A percentile compares a stretch with the other conserved stretches of the same genome.
Evolutionary conservation across 2,329 filamentous ascomycete genomes (phyloP).

Genomic region (Pseudophaeomoniella oleicola): DNA sequence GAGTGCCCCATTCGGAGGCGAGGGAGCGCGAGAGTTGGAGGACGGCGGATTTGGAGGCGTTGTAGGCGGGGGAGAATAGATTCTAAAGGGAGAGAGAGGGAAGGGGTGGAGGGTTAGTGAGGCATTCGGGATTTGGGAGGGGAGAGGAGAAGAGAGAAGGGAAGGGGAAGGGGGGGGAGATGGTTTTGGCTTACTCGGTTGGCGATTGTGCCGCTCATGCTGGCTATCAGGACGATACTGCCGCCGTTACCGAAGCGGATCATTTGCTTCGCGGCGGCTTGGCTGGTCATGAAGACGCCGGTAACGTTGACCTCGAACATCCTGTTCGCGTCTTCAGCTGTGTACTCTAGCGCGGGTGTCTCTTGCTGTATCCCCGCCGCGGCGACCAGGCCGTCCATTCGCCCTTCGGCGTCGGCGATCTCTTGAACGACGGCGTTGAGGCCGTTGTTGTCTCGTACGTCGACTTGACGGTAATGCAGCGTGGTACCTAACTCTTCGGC

Average conservation of each 20-base stretch:
- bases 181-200: constrained; percentile 33
- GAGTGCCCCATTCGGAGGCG: constrained; percentile 31
- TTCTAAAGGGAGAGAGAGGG: constrained; percentile 8
- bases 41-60: constrained; percentile 33
- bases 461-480: constrained; percentile 62
- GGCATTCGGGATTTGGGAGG: neutral
- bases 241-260: constrained; percentile 43
- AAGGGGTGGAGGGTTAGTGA: constrained; percentile 1
- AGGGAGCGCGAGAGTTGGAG: constrained; percentile 31
- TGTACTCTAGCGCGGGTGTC: constrained; percentile 67
- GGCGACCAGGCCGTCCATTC: constrained; percentile 66
- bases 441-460: constrained; percentile 57
- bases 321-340: constrained; percentile 42
- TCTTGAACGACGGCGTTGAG: constrained; percentile 53
- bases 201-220: constrained; percentile 46
- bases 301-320: constrained; percentile 51
- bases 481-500: constrained; percentile 49
- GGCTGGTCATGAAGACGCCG: constrained; percentile 48
- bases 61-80: constrained; percentile 33
- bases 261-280: constrained; percentile 51
- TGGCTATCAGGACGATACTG: constrained; percentile 48
- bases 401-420: constrained; percentile 56
- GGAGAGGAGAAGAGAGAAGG: neutral
- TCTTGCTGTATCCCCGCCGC: constrained; percentile 66
- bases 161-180: constrained; percentile 6